Evolutionary conservation across 805 yeast species (phyloP).

Genomic region (Kregervanrija pseudodelftensis): DNA sequence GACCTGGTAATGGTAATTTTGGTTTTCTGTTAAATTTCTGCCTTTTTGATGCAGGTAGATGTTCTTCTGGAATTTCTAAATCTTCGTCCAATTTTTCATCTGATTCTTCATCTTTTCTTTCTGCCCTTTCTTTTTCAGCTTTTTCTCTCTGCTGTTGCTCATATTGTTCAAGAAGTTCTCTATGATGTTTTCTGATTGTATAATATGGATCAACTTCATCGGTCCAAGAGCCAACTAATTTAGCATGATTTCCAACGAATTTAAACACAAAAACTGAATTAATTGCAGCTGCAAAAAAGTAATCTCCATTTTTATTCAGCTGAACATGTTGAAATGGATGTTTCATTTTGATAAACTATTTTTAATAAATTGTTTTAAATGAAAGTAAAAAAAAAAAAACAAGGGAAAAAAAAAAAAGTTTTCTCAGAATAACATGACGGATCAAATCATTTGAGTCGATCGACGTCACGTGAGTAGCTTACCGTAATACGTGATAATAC

Average conservation of each 20-base stretch:
- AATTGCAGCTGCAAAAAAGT: slow-evolving; percentile 51
- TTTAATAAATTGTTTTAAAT: not conserved
- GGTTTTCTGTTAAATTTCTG: slow-evolving; percentile 32
- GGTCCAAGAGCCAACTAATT: slow-evolving; percentile 51
- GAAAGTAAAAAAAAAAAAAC: not conserved
- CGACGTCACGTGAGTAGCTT: no score
- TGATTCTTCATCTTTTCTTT: slow-evolving; percentile 19
- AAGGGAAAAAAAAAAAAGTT: slow-evolving; percentile 2
- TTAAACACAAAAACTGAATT: slow-evolving; percentile 51
- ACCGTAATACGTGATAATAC: no score
- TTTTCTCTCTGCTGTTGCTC: slow-evolving; percentile 19
- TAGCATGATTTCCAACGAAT: slow-evolving; percentile 25
- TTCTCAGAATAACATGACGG: slow-evolving; percentile 1
- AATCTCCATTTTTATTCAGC: slow-evolving; percentile 36
- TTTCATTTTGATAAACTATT: slow-evolving; percentile 32
- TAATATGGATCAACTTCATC: slow-evolving; percentile 48
- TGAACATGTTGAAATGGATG: slow-evolving; percentile 64
- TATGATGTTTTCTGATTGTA: slow-evolving; percentile 40
- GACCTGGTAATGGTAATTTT: slow-evolving; percentile 55
- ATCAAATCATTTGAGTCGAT: no score
- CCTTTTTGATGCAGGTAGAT: slow-evolving; percentile 18
- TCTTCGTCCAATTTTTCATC: slow-evolving; percentile 6
- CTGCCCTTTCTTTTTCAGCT: slow-evolving; percentile 21
- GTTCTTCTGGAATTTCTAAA: slow-evolving; percentile 8
- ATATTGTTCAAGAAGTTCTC: slow-evolving; percentile 30